phyloP scores from a whole-genome alignment of 2,329 filamentous ascomycete genomes.

The Colletotrichum sidae region DNA sequence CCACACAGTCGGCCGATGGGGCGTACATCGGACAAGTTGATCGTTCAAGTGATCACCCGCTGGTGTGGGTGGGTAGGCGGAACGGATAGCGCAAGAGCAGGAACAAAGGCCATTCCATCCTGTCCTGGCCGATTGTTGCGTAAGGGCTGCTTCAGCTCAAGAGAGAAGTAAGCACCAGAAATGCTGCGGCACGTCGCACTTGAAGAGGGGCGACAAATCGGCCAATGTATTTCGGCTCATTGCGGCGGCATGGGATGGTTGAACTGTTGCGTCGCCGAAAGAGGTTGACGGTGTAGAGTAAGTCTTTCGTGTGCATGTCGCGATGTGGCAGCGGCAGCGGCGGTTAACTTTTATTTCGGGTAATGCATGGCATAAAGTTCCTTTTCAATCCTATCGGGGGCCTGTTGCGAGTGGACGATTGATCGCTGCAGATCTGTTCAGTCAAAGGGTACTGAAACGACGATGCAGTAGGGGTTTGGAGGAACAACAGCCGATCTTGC shows the following conservation, averaged over 20 bases:
- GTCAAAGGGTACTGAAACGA: no score
- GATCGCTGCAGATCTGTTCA: conserved; percentile 27
- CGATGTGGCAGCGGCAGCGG: conserved; percentile 17
- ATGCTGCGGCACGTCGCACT: no score
- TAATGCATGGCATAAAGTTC: conserved; percentile 7
- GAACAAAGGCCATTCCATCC: conserved; percentile 20
- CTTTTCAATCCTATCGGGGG: background rate
- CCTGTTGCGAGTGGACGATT: conserved; percentile 2
- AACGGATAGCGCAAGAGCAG: background rate
- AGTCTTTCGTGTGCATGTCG: no score
- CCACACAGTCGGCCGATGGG: conserved; percentile 15
- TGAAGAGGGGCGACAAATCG: no score
- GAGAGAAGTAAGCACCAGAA: no score
- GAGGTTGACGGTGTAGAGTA: no score
- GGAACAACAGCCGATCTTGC: no score
- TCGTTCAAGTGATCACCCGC: conserved; percentile 36
- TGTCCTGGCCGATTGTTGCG: background rate
- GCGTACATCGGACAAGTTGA: conserved; percentile 18
- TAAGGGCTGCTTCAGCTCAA: no score
- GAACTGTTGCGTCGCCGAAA: no score
- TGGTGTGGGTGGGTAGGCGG: conserved; percentile 30
- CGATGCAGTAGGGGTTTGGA: no score
- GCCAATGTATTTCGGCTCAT: no score
- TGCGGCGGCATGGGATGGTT: no score
- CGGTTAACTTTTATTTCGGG: conserved; percentile 1